phyloP scores from a whole-genome alignment of 2,329 filamentous ascomycete species.

The Colletotrichum cuscutae region DNA sequence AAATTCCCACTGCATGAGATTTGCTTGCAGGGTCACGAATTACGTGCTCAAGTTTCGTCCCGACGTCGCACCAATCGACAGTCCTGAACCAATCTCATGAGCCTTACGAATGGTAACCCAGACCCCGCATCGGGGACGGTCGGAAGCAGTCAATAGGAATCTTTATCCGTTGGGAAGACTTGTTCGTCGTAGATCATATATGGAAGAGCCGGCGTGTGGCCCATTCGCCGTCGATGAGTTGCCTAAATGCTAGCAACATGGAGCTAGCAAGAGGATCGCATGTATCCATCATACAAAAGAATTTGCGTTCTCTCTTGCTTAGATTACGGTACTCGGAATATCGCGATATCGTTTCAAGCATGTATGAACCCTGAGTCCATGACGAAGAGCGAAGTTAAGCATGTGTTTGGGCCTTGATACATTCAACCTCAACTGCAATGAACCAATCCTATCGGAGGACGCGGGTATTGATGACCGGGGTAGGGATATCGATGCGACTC shows the following conservation, averaged over 20 bases:
- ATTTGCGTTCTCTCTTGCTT: no score
- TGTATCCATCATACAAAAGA: no score
- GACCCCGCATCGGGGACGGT: neutral
- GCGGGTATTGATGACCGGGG: no score
- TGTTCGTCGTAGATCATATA: neutral
- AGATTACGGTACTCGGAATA: no score
- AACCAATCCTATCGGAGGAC: no score
- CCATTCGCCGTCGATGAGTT: neutral
- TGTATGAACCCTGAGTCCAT: no score
- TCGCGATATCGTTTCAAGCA: no score
- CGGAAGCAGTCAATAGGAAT: neutral
- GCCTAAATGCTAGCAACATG: no score
- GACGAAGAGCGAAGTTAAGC: no score
- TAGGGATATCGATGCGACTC: neutral
- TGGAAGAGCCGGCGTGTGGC: neutral
- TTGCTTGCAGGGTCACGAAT: neutral
- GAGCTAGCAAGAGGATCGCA: no score
- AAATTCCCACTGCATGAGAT: neutral
- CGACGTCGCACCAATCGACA: neutral
- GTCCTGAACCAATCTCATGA: neutral
- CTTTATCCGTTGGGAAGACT: neutral
- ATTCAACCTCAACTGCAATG: no score
- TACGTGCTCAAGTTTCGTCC: neutral
- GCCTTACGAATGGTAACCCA: neutral
- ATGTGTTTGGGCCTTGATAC: no score